phyloP scores from a whole-genome alignment of 2,329 filamentous ascomycete species.

The Pseudogymnoascus sp. region DNA sequence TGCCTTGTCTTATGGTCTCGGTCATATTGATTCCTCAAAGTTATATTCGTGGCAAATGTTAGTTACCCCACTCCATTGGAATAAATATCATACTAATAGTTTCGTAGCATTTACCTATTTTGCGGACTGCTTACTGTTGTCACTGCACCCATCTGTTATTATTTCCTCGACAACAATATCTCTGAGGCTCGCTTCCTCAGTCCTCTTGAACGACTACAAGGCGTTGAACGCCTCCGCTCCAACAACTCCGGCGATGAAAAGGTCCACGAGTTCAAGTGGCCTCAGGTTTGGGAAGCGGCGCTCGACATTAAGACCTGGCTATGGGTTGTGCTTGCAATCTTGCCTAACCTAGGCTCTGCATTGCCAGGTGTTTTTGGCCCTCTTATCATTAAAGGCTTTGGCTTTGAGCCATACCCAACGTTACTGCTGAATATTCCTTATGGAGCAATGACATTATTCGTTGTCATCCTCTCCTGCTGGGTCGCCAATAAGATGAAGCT shows the following conservation, averaged over 20 bases:
- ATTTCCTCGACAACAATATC: slow-evolving; percentile 8
- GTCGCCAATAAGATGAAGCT: slow-evolving; percentile 46
- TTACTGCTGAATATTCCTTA: slow-evolving; percentile 36
- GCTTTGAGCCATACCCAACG: slow-evolving; percentile 31
- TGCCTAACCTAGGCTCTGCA: slow-evolving; percentile 18
- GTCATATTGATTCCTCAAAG: slow-evolving; percentile 42
- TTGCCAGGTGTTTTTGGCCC: slow-evolving; percentile 27
- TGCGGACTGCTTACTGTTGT: slow-evolving; percentile 43
- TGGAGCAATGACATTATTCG: slow-evolving; percentile 45
- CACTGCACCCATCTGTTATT: slow-evolving; percentile 26
- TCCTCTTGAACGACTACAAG: slow-evolving; percentile 43
- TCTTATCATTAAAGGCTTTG: slow-evolving; percentile 35
- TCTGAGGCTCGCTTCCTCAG: slow-evolving; percentile 36
- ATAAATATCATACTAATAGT: neutral
- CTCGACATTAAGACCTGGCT: slow-evolving; percentile 31
- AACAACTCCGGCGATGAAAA: slow-evolving; percentile 51
- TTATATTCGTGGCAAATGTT: slow-evolving; percentile 29
- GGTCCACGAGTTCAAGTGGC: slow-evolving; percentile 42
- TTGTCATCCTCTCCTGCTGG: slow-evolving; percentile 51
- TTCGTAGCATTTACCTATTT: slow-evolving; percentile 44
- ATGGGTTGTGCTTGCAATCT: slow-evolving; percentile 23
- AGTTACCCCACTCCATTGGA: slow-evolving; percentile 33
- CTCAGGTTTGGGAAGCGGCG: slow-evolving; percentile 34
- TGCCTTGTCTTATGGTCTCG: slow-evolving; percentile 43
- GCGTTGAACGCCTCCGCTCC: slow-evolving; percentile 43